phyloP scores from a whole-genome alignment of 2,329 filamentous ascomycete genomes.

The Pseudogymnoascus sp. region DNA sequence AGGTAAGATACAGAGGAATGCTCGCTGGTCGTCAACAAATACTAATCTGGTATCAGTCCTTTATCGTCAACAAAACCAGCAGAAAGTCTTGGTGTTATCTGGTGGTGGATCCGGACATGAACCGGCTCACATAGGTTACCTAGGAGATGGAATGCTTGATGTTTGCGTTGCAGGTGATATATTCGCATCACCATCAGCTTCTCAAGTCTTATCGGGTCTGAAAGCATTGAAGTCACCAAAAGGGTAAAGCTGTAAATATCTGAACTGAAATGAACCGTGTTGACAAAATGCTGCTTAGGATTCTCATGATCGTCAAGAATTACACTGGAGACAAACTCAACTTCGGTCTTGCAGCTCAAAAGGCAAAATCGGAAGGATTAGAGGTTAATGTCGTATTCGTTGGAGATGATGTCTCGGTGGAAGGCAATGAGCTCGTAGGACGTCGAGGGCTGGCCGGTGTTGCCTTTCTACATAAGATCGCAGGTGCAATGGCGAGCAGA shows the following conservation, averaged over 20 bases:
- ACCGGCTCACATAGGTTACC: conserved; percentile 33
- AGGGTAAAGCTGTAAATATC: conserved; percentile 22
- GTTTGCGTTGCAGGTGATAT: conserved; percentile 31
- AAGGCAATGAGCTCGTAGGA: conserved; percentile 32
- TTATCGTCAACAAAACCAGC: neutral
- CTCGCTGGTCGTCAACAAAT: neutral
- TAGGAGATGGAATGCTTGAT: conserved; percentile 30
- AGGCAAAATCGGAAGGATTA: conserved; percentile 31
- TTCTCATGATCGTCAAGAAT: conserved; percentile 31
- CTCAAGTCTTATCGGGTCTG: conserved; percentile 32
- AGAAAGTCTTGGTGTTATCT: conserved; percentile 12
- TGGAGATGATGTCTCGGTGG: conserved; percentile 34
- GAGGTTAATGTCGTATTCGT: conserved; percentile 31
- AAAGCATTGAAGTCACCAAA: conserved; percentile 25
- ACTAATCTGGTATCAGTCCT: neutral
- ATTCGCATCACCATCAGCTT: conserved; percentile 31
- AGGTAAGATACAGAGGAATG: neutral
- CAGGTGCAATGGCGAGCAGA: conserved; percentile 18
- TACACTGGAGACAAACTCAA: conserved; percentile 38
- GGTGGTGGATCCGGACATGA: conserved; percentile 29
- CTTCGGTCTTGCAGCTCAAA: conserved; percentile 35
- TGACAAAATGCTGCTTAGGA: conserved; percentile 14
- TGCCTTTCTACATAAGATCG: neutral
- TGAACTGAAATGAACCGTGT: neutral
- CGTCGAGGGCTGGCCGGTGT: conserved; percentile 32